Evolutionary conservation across 148 eudicot genomes (phyloP).

Genomic region (Drosera capensis): DNA sequence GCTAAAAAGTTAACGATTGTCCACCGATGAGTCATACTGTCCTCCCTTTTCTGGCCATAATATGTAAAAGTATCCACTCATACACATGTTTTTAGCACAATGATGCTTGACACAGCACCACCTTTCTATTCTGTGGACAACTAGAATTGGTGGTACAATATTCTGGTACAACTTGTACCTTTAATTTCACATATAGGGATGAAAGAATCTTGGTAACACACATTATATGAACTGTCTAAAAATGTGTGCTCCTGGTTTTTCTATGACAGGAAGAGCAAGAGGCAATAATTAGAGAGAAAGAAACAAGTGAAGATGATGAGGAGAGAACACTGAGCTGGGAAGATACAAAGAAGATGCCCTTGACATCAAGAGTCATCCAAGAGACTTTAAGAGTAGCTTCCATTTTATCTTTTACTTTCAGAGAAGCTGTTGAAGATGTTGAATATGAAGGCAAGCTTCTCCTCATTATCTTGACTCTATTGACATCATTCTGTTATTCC

Average conservation of each 20-base stretch:
- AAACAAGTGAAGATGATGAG: conserved; percentile 14
- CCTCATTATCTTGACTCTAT: background rate
- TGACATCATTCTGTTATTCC: too few species aligned
- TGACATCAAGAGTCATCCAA: conserved; percentile 66
- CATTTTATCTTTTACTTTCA: conserved; percentile 79
- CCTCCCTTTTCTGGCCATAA: too few species aligned
- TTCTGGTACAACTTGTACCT: too few species aligned
- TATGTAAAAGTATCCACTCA: too few species aligned
- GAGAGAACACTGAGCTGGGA: conserved; percentile 31
- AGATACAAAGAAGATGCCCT: conserved; percentile 64
- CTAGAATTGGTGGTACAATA: too few species aligned
- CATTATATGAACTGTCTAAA: background rate
- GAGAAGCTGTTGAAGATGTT: conserved; percentile 80
- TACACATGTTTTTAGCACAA: too few species aligned
- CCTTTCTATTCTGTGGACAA: too few species aligned
- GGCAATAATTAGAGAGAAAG: conserved; percentile 19
- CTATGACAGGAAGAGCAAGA: conserved; percentile 61
- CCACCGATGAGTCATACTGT: too few species aligned
- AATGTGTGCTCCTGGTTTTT: background rate
- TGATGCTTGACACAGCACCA: too few species aligned
- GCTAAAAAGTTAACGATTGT: too few species aligned
- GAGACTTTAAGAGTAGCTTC: conserved; percentile 74
- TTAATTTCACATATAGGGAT: background rate
- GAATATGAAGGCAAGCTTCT: conserved; percentile 41
- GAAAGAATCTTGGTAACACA: background rate